phyloP scores from a whole-genome alignment of 75 land plant species.

The Pinus tabuliformis region DNA sequence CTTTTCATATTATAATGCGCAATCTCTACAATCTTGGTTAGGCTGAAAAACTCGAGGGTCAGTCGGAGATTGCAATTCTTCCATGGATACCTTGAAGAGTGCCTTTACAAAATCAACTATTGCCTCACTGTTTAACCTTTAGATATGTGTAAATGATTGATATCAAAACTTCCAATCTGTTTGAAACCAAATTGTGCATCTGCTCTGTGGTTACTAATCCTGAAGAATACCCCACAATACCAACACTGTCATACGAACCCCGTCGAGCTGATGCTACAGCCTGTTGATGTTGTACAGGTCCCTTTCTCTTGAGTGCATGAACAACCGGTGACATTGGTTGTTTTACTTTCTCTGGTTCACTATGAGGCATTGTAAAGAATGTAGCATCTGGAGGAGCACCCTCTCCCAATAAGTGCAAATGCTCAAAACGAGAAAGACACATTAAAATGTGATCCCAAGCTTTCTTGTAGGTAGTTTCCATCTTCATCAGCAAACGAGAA shows the following conservation, averaged over 20 bases:
- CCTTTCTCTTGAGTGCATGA: slow-evolving; percentile 47
- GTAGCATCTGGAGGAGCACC: slow-evolving; percentile 78
- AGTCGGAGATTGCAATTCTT: no score
- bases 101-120: no score
- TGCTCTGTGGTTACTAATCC: slow-evolving; percentile 75
- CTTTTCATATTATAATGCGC: no score
- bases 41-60: no score
- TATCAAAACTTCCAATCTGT: slow-evolving; percentile 51
- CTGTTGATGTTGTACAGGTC: slow-evolving; percentile 44
- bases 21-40: no score
- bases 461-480: slow-evolving; percentile 71
- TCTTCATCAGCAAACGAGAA: slow-evolving; percentile 83
- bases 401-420: slow-evolving; percentile 71
- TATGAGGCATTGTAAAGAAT: slow-evolving; percentile 27
- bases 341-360: slow-evolving; percentile 42
- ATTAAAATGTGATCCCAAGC: slow-evolving; percentile 83
- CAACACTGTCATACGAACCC: slow-evolving; percentile 77
- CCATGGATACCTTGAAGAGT: no score
- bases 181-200: slow-evolving; percentile 73
- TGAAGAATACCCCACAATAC: slow-evolving; percentile 35
- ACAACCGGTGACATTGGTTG: slow-evolving; percentile 23
- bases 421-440: slow-evolving; percentile 78
- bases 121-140: no score
- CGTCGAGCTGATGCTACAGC: slow-evolving; percentile 67
- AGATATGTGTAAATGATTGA: no score